Conservation (phyloP, 2,329 filamentous ascomycete genomes). For the Penicillium digitatum region DNA sequence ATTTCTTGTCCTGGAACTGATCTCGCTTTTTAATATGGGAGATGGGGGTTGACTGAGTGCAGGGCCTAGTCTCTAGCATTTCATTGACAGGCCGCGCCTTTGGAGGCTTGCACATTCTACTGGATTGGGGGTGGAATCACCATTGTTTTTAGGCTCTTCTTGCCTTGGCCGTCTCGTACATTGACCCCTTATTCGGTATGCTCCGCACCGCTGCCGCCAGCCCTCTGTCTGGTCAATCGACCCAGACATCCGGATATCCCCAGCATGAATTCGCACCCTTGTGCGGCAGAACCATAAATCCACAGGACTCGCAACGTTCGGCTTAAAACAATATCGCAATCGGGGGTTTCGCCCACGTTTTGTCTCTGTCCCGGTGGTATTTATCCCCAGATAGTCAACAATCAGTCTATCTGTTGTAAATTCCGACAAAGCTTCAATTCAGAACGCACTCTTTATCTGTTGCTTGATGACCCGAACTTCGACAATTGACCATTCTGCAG, state of each 20-base stretch:
- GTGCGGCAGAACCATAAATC: not conserved
- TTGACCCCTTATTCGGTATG: slow-evolving; percentile 5
- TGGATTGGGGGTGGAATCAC: not conserved
- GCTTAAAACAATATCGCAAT: not conserved
- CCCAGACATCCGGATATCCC: not conserved
- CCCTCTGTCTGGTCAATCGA: not conserved
- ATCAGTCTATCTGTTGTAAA: slow-evolving; percentile 18
- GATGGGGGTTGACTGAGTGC: not conserved
- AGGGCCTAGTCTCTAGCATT: slow-evolving; percentile 4
- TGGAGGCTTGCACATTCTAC: not conserved
- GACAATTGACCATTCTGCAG: not conserved
- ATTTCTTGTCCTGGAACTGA: not conserved
- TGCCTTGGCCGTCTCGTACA: slow-evolving; percentile 5
- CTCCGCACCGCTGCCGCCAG: not conserved
- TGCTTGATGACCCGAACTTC: not conserved
- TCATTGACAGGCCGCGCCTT: not conserved
- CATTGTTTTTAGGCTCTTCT: not conserved
- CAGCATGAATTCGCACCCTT: not conserved
- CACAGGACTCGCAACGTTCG: not conserved
- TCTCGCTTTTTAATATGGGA: slow-evolving; percentile 1
- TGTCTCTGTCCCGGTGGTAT: slow-evolving; percentile 6
- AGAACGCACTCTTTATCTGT: not conserved
- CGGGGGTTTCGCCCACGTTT: not conserved
- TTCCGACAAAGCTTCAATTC: not conserved
- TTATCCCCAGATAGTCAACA: slow-evolving; percentile 6